Conservation (phyloP, 768 basidiomycete genomes). For the Phylloporus scabripes region DNA sequence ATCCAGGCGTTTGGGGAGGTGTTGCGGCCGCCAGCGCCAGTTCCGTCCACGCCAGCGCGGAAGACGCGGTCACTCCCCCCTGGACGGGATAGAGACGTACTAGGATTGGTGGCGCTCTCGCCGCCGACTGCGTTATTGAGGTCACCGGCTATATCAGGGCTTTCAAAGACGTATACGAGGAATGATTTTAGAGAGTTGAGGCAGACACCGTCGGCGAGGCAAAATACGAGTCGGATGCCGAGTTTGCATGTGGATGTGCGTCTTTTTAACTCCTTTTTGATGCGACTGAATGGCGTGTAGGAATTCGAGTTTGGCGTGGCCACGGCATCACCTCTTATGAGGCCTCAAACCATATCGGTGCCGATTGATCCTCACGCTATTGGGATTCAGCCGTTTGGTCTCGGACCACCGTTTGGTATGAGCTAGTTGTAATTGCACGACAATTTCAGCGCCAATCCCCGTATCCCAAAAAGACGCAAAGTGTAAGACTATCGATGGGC, state of each 20-base stretch:
- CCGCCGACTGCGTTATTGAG: constrained; percentile 66
- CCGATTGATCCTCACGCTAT: constrained; percentile 16
- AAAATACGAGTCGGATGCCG: constrained; percentile 82
- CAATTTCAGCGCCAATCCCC: neutral
- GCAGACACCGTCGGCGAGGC: constrained; percentile 58
- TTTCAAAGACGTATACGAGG: constrained; percentile 76
- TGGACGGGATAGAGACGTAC: constrained; percentile 27
- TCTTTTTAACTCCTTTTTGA: constrained; percentile 15
- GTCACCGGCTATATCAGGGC: constrained; percentile 65
- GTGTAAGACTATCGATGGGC: too few relatives aligned
- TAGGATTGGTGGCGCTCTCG: constrained; percentile 61
- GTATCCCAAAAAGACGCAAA: too few relatives aligned
- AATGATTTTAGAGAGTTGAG: constrained; percentile 81
- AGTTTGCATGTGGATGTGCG: constrained; percentile 78
- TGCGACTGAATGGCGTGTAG: constrained; percentile 9
- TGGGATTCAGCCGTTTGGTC: constrained; percentile 21
- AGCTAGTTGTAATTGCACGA: constrained; percentile 3
- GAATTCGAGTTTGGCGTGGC: constrained; percentile 32
- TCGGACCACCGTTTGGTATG: constrained; percentile 29
- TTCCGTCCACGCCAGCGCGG: constrained; percentile 52
- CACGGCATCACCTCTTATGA: constrained; percentile 28
- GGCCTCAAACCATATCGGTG: constrained; percentile 19
- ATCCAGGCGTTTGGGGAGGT: constrained; percentile 45
- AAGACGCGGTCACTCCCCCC: constrained; percentile 28
- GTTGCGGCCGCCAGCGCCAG: constrained; percentile 35